Evolutionary conservation across 495 filamentous ascomycete species (phyloP), one percentile per base, ranked within the genome.

Genomic region (Copromyces sp.): DNA sequence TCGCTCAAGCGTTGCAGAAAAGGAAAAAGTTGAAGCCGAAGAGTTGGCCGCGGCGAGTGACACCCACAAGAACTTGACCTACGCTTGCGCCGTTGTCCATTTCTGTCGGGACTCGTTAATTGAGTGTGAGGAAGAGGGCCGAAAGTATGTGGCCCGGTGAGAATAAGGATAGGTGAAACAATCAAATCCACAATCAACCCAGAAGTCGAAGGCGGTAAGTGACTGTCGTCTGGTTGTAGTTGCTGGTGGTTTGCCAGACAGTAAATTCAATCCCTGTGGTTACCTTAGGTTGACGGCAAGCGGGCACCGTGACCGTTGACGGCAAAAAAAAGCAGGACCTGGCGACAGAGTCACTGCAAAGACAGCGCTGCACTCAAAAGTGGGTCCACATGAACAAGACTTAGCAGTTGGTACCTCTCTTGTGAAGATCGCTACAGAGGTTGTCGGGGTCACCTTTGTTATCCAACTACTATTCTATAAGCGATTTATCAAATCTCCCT

Each of bases 21-120:
- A 65, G 53, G 53, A 65, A 65, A 65, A 65, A 17, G 29, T 65
- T 65, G 53, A 65, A 65, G 53, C 53, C 53, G 53, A 65, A 65
- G 29, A 65, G 53, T 65, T 65, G 53, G 45, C 41, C 42, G 70
- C 32, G 70, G 41, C 38, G 39, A 40, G 24, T 65, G 70, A 35
- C 24, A 39, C 35, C 39, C 42, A 39, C 53, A 65, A 65, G 44
- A 71, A 29, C 38, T 71, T 44, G 24, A 65, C 42, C 29, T 39
- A 44, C 20, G 41, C 70, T 71, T 71, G 70, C 70, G 44, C 70
- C 68, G 35, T 59, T 17, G 71, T 72, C 71, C 71, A 72, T 72
- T 37, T 38, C 68, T 72, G 12, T 68, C 32, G 32, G n/a, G 14
- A 2, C n/a, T 69, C 17, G 71, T 35, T n/a, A 14, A 12, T 39